Evolutionary conservation across 768 basidiomycete species (phyloP).

Genomic region (Phylloporus sp.): DNA sequence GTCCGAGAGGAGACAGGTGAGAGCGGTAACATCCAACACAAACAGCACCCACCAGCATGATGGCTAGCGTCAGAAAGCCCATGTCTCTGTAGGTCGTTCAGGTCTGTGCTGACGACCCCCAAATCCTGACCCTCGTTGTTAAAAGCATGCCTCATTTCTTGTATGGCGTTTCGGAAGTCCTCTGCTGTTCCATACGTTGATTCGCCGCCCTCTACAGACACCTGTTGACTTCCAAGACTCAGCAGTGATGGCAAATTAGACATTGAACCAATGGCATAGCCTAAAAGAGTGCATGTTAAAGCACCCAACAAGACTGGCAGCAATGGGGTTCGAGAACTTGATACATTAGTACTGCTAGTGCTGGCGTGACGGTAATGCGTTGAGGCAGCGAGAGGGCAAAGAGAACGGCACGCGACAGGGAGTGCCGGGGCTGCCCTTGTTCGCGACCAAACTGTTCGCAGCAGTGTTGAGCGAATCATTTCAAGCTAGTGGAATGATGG

Average conservation of each 20-base stretch:
- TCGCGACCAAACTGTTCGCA: slow-evolving; percentile 4
- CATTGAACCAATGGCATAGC: slow-evolving; percentile 21
- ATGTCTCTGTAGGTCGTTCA: slow-evolving; percentile 48
- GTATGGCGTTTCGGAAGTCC: slow-evolving; percentile 53
- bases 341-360: not conserved
- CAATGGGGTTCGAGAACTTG: slow-evolving; percentile 1
- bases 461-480: slow-evolving; percentile 14
- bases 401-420: not conserved
- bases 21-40: not conserved
- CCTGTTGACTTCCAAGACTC: not conserved
- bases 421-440: not conserved
- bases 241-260: slow-evolving; percentile 2
- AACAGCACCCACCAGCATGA: slow-evolving; percentile 40
- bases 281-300: slow-evolving; percentile 15
- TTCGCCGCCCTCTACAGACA: slow-evolving; percentile 7
- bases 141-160: slow-evolving; percentile 44
- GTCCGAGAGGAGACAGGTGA: not conserved
- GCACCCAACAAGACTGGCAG: slow-evolving; percentile 14
- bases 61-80: slow-evolving; percentile 54
- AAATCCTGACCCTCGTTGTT: not conserved
- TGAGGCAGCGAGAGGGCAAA: not conserved
- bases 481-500: too few species aligned
- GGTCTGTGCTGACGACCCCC: slow-evolving; percentile 44
- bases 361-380: slow-evolving; percentile 9
- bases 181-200: slow-evolving; percentile 46